Evolutionary conservation across 1,284 basidiomycete genomes (phyloP), one percentile per base, ranked within the genome.

Genomic region (Pseudomicrostroma phylloplanum): DNA sequence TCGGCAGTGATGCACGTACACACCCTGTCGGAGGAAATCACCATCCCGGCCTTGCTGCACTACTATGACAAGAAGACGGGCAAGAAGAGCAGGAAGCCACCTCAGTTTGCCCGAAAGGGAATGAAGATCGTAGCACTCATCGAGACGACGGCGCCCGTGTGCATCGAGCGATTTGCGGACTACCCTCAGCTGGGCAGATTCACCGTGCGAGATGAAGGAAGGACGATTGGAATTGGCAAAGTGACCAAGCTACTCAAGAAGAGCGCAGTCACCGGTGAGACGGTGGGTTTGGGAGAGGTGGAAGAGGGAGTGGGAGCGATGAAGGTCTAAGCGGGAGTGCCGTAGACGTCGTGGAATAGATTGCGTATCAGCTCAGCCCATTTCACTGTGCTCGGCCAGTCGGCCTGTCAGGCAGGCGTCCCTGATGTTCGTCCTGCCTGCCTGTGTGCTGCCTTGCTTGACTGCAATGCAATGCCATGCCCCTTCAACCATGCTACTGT

Each of bases 1-100:
- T 70, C 66, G 42, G 76, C 77, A 15, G 72, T 79, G 36, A 71
- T 79, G 58, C 76, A 79, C 62, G 74, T 74, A 49, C 77, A 79
- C 67, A 72, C 76, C 3, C 66, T 72, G 8, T 67, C 67, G 43
- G 76, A 79, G 64, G 77, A 79, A 62, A 70, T 74, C 36, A 70
- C 49, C 57, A 57, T 79, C 56, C 56, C 60, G 6, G 73, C 70
- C 40, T 63, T 79, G 48, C 59, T 79, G 63, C 77, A 79, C 70
- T 79, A 79, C 70, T 79, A 77, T 67, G 76, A 79, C 67, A 79
- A 77, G 64, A 78, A 77, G 66, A 79, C 76, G 64, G 77, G 77
- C 57, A 76, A 75, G 62, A 79, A 79, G 74, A 71, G 69, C 61
- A 70, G 72, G 57, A 70, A 69, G 51, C 76, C 76, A 4, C 77